These are phyloP conservation scores for Fusarium phyllophilum DNA, from an alignment of 2,329 filamentous ascomycete species.

Conservation along the genomic window DNA sequence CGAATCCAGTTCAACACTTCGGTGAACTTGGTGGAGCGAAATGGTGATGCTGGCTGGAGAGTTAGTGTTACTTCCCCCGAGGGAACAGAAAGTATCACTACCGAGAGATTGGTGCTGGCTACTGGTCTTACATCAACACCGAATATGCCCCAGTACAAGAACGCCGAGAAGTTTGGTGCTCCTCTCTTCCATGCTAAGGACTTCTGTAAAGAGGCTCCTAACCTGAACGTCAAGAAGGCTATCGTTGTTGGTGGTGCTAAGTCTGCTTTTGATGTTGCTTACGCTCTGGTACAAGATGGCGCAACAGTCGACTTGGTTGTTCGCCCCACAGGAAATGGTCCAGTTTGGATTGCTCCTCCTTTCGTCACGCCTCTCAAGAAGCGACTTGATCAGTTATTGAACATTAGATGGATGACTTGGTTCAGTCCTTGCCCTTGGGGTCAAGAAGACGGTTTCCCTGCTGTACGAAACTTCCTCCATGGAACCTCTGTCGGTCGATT, in stretches of 20 bases:
- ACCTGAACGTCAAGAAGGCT: constrained; percentile 48
- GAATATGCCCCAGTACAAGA: constrained; percentile 53
- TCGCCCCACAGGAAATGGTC: constrained; percentile 60
- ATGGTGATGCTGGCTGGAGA: constrained; percentile 29
- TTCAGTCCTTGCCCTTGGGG: constrained; percentile 75
- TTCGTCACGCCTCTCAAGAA: constrained; percentile 70
- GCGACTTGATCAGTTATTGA: constrained; percentile 66
- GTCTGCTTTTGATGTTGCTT: constrained; percentile 67
- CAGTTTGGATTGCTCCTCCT: constrained; percentile 63
- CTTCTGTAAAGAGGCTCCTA: constrained; percentile 48
- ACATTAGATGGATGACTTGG: constrained; percentile 68
- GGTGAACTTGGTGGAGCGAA: constrained; percentile 56
- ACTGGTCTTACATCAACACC: constrained; percentile 60
- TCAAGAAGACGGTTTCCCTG: constrained; percentile 61
- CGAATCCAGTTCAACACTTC: constrained; percentile 61
- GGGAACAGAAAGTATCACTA: constrained; percentile 25
- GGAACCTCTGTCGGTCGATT: constrained; percentile 59
- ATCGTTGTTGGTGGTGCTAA: constrained; percentile 67
- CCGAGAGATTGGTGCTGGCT: constrained; percentile 59
- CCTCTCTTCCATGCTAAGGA: constrained; percentile 58
- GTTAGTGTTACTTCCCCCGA: constrained; percentile 16
- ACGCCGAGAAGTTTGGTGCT: constrained; percentile 49
- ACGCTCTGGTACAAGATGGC: constrained; percentile 61
- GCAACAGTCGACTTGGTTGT: constrained; percentile 63
- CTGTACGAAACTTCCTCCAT: constrained; percentile 60